Percentiles rank a stretch among this genome's conserved stretches.
phyloP scores from a whole-genome alignment of 2,329 filamentous ascomycete genomes.

The Blastomyces parvus region DNA sequence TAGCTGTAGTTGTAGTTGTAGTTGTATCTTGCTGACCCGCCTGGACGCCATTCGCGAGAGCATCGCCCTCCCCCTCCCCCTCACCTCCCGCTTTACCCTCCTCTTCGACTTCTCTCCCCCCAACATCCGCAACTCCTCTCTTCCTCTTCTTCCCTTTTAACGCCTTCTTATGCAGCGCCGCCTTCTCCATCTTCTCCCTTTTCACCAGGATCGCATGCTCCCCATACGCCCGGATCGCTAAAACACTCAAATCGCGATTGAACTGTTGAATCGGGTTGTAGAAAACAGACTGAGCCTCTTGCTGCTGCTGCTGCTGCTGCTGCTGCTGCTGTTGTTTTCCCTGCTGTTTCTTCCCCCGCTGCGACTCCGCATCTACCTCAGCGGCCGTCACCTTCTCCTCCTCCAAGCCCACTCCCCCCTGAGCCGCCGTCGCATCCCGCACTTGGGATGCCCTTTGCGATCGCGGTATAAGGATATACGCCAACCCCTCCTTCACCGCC shows the following conservation, averaged over 20 bases:
- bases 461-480: slow-evolving; percentile 55
- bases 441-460: slow-evolving; percentile 37
- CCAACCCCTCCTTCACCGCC: slow-evolving; percentile 57
- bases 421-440: neutral
- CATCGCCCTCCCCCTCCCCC: neutral
- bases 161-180: slow-evolving; percentile 22
- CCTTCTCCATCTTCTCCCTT: slow-evolving; percentile 40
- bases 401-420: neutral
- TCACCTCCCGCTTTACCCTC: slow-evolving; percentile 5
- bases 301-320: neutral
- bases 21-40: slow-evolving; percentile 6
- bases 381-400: neutral
- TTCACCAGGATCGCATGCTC: slow-evolving; percentile 52
- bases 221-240: slow-evolving; percentile 83
- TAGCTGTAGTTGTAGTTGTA: slow-evolving; percentile 3
- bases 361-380: neutral
- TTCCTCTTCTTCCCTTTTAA: slow-evolving; percentile 33
- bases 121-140: slow-evolving; percentile 22
- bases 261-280: slow-evolving; percentile 99
- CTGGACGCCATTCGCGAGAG: slow-evolving; percentile 4
- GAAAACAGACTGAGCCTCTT: slow-evolving; percentile 60
- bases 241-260: slow-evolving; percentile 87
- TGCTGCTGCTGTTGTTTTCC: neutral
- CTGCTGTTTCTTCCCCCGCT: neutral
- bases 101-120: slow-evolving; percentile 4